Evolutionary conservation across 192 early-diverging fungal species (phyloP).

Genomic region (Radiomyces spectabilis): DNA sequence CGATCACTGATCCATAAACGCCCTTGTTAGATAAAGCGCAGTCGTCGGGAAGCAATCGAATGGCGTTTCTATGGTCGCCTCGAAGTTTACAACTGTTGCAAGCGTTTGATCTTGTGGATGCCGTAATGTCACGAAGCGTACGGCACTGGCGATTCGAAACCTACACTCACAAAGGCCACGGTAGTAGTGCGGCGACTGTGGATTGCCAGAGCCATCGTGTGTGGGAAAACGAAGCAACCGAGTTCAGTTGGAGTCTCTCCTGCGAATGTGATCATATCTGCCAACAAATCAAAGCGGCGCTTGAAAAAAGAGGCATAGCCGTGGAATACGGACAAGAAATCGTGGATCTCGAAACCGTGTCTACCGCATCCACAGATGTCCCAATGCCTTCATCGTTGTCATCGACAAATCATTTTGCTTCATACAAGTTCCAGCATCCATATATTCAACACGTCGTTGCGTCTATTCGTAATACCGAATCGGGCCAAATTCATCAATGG

Average conservation of each 20-base stretch:
- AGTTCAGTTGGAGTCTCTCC: conserved; percentile 11
- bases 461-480: no score
- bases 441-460: no score
- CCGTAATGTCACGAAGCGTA: conserved; percentile 1
- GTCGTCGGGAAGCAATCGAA: neutral
- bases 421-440: neutral
- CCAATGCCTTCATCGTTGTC: no score
- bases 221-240: conserved; percentile 17
- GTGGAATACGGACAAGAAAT: conserved; percentile 10
- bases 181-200: neutral
- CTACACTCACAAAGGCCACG: conserved; percentile 1
- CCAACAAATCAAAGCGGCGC: conserved; percentile 1
- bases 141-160: conserved; percentile 8
- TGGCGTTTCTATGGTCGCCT: conserved; percentile 1
- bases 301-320: conserved; percentile 1
- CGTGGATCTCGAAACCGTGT: conserved; percentile 1
- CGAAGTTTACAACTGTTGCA: conserved; percentile 10
- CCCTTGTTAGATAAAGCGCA: neutral
- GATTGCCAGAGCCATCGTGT: conserved; percentile 1
- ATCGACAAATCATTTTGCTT: neutral
- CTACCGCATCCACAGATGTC: neutral
- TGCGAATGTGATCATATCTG: conserved; percentile 4
- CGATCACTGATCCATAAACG: neutral
- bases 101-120: neutral
- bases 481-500: neutral